These are phyloP conservation scores for Aquilaria agallochum DNA, from an alignment of 441 rosid genomes.

Conservation along the genomic window DNA sequence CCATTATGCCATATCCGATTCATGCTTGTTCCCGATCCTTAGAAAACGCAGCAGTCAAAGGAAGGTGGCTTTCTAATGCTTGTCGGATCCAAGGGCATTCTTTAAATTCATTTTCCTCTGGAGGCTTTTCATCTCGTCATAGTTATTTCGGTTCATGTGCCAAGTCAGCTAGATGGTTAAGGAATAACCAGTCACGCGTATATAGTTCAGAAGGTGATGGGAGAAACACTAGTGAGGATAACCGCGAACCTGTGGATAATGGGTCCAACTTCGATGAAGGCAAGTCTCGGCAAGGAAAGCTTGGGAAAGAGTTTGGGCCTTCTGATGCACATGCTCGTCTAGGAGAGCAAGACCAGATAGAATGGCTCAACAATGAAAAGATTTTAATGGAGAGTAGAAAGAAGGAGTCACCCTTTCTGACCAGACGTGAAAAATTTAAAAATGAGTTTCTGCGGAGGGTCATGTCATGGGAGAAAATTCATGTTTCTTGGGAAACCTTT, in stretches of 20 bases:
- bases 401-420: slow-evolving; percentile 72
- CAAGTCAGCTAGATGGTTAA: slow-evolving; percentile 21
- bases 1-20: slow-evolving; percentile 31
- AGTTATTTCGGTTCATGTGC: slow-evolving; percentile 18
- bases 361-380: slow-evolving; percentile 84
- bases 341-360: slow-evolving; percentile 86
- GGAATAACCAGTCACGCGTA: slow-evolving; percentile 38
- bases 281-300: slow-evolving; percentile 31
- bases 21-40: slow-evolving; percentile 26
- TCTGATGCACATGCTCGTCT: slow-evolving; percentile 63
- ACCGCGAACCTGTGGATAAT: slow-evolving; percentile 41
- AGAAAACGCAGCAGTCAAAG: slow-evolving; percentile 16
- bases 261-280: slow-evolving; percentile 41
- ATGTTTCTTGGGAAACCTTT: slow-evolving; percentile 84
- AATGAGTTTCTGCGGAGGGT: slow-evolving; percentile 71
- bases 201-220: slow-evolving; percentile 87
- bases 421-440: slow-evolving; percentile 71
- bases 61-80: slow-evolving; percentile 20
- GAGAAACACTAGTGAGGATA: slow-evolving; percentile 72
- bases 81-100: slow-evolving; percentile 34
- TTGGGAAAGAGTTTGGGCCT: slow-evolving; percentile 25
- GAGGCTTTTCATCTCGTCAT: slow-evolving; percentile 23
- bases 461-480: slow-evolving; percentile 88
- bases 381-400: slow-evolving; percentile 66
- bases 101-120: slow-evolving; percentile 24